Percentiles rank a stretch among this genome's conserved stretches.
phyloP scores from a whole-genome alignment of 2,329 filamentous ascomycete species.

The Gnomoniopsis sp. region DNA sequence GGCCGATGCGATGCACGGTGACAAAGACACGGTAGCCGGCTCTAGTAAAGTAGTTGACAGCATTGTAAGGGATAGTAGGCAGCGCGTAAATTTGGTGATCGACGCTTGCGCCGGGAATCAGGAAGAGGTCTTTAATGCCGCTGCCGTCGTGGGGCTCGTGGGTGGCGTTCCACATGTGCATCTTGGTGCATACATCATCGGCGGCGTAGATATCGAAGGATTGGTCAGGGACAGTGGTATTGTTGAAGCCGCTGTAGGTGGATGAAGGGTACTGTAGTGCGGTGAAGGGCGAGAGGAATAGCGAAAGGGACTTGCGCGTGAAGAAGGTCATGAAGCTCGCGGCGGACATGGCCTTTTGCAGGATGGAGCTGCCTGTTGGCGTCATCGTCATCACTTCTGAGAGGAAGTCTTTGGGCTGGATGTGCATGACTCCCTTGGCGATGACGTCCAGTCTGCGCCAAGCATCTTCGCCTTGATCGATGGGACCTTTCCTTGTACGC shows the following conservation, averaged over 20 bases:
- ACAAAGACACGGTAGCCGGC: conserved; percentile 60
- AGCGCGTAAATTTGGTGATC: conserved; percentile 62
- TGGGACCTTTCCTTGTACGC: conserved; percentile 18
- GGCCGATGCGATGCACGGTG: conserved; percentile 55
- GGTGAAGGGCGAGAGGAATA: conserved; percentile 53
- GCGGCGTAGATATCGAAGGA: conserved; percentile 43
- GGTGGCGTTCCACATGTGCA: conserved; percentile 57
- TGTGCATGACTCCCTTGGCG: conserved; percentile 58
- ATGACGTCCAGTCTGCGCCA: conserved; percentile 42
- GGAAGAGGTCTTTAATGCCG: conserved; percentile 48
- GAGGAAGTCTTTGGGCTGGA: conserved; percentile 50
- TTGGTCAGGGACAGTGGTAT: conserved; percentile 43
- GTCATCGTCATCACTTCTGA: conserved; percentile 53
- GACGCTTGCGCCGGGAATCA: conserved; percentile 61
- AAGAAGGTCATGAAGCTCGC: conserved; percentile 55
- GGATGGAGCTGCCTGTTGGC: conserved; percentile 43
- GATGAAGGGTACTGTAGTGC: conserved; percentile 52
- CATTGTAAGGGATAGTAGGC: conserved; percentile 61
- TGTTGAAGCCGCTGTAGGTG: conserved; percentile 48
- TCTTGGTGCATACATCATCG: conserved; percentile 49
- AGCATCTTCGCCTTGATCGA: conserved; percentile 29
- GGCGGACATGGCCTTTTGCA: conserved; percentile 42
- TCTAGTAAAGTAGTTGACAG: conserved; percentile 59
- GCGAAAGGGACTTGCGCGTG: conserved; percentile 46
- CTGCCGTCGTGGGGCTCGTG: conserved; percentile 27